phyloP scores from a whole-genome alignment of 2,329 filamentous ascomycete genomes.

The Penicillium sp. region DNA sequence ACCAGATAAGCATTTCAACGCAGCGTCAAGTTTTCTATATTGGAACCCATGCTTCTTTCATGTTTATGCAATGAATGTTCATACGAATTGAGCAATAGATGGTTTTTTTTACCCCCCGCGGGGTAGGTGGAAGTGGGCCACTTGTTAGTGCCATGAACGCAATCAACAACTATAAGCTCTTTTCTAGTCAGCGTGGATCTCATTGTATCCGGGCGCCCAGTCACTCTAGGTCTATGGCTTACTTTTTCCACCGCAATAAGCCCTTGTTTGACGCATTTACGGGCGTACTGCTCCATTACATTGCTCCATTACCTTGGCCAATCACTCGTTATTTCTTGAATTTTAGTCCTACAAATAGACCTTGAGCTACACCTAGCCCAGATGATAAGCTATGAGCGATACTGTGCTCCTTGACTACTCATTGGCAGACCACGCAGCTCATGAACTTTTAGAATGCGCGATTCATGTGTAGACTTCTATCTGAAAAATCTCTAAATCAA shows the following conservation, averaged over 20 bases:
- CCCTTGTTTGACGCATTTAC: too few species aligned
- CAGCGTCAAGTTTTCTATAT: background rate
- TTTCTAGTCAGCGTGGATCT: background rate
- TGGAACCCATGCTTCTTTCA: too few species aligned
- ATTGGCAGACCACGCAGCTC: too few species aligned
- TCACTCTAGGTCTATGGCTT: background rate
- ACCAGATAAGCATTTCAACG: background rate
- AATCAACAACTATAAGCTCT: background rate
- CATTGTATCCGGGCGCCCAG: accelerated
- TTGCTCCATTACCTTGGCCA: too few species aligned
- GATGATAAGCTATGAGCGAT: too few species aligned
- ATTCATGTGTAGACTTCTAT: background rate
- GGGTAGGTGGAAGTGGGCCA: background rate
- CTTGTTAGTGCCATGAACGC: background rate
- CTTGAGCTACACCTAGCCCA: too few species aligned
- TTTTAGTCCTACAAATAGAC: too few species aligned
- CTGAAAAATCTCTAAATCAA: too few species aligned
- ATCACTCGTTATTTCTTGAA: too few species aligned
- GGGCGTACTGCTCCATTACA: too few species aligned
- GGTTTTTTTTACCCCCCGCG: background rate
- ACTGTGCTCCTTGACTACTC: too few species aligned
- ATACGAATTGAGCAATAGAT: background rate
- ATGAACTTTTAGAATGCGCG: background rate
- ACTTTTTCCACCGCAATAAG: too few species aligned
- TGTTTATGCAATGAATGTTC: background rate